Evolutionary conservation across 106 monocot genomes (phyloP), one percentile per base, ranked within the genome.

Genomic region (Dendrobium officinale): DNA sequence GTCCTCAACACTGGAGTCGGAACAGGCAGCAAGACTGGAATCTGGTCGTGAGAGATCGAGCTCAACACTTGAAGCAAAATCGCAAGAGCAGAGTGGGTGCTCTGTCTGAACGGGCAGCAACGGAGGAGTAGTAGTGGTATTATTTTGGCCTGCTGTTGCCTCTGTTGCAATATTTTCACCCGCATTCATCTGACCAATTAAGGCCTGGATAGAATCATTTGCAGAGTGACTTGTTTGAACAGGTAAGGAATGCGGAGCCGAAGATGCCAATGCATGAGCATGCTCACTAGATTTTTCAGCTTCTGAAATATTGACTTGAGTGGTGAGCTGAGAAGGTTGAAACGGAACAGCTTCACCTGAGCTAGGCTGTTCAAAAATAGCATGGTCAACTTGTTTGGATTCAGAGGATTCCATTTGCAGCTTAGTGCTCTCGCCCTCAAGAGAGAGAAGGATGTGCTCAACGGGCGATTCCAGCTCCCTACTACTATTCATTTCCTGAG

Each of bases 291-390:
- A 7, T 24, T 73, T 68, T 77, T 82, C 68, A 45, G 61, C 33
- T 68, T 84, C 79, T 42, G 79, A 20, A 13, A 11, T 22, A 80
- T 40, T 44, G 20, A 75, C 18, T 24, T 19, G 20, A 56, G 20
- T 44, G 15, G n/a, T 20, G 3, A 5, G 29, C 31, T 37, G 73
- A 84, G 83, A 76, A 58, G 78, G 22, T 22, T 85, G 80, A 73
- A 64, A 68, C 41, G 55, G 9, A 4, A 78, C 73, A 58, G 27
- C 2, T 37, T 49, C 76, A 76, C 26, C 76, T 49, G 76, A 76
- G 42, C 58, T 59, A 64, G 67, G 72, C 48, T 72, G 74, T 72
- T 26, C 4, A 26, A 20, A 17, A 6, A n/a, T 19, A 79, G 59
- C 45, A 8, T 56, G 31, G 29, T 29, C 77, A 73, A 54, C 80